These are phyloP conservation scores for Hypoxylon subgilvum DNA, from an alignment of 495 filamentous ascomycete species.

Conservation along the genomic window DNA sequence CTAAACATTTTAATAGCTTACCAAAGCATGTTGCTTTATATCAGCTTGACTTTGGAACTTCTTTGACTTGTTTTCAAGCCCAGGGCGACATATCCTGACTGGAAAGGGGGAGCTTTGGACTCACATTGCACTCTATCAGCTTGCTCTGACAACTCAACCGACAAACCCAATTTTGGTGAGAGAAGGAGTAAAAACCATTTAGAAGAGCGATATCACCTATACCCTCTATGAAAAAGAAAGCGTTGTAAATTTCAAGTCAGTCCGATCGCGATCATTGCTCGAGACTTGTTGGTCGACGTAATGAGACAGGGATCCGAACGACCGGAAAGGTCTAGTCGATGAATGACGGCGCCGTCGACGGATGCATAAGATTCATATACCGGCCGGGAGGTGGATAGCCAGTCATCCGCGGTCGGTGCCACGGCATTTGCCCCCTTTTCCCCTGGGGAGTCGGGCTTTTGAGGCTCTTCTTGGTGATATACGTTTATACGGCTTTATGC, in stretches of 20 bases:
- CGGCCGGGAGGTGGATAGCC: slow-evolving; percentile 8
- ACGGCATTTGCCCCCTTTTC: slow-evolving; percentile 9
- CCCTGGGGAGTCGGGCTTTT: slow-evolving; percentile 4
- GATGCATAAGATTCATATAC: slow-evolving; percentile 3
- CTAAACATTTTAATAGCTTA: too few relatives aligned
- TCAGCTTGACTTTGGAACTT: too few relatives aligned
- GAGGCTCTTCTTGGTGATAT: slow-evolving; percentile 21
- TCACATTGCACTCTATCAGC: too few relatives aligned
- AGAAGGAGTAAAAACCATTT: too few relatives aligned
- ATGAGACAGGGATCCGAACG: not conserved
- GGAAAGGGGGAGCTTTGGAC: too few relatives aligned
- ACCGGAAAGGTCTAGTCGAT: not conserved
- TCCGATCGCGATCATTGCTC: not conserved
- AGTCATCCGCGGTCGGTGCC: not conserved
- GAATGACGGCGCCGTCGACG: not conserved
- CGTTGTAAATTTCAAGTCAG: slow-evolving; percentile 10
- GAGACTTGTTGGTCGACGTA: not conserved
- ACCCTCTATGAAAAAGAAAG: not conserved
- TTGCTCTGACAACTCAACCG: too few relatives aligned
- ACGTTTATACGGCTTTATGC: too few relatives aligned
- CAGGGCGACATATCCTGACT: too few relatives aligned
- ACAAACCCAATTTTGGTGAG: too few relatives aligned
- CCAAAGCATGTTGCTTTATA: too few relatives aligned
- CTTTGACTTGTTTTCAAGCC: too few relatives aligned
- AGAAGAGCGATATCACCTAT: too few relatives aligned